Base-by-base conservation (phyloP, 192 early-diverging fungal genomes). In the Coemansia sp. region DNA sequence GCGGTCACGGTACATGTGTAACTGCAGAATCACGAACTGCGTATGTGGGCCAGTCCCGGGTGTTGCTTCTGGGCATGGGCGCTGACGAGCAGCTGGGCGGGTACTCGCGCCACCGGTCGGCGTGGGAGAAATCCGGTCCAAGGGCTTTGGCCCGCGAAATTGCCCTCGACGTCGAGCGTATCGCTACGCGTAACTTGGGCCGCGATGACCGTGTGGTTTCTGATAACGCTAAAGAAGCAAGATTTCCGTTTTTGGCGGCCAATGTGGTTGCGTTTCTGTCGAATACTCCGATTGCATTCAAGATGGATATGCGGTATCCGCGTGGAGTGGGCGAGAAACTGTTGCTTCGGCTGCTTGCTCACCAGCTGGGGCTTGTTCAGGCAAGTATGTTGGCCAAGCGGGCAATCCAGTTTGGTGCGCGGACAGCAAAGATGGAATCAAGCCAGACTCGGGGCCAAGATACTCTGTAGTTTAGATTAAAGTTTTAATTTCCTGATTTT, bases 391-490 rank as follows among this genome's bases (percentile, higher is more conserved):
- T 90, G 86, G 82, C 79, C 14, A 98, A 98, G 66, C 80, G 94
- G n/a, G 96, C 96, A 2, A 92, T 98, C 50, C 96, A 98, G 74
- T 98, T 98, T 86, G 96, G 96, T 5, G 93, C 95, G 0, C 84
- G 92, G 19, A 94, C 93, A 0, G 96, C 96, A n/a, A 95, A 94
- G 78, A 96, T 98, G 95, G 70, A 74, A 24, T 66, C 71, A 6
- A 56, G 65, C 2, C 59, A 69, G 48, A 65, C 65, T 15, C 69
- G 66, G 32, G 77, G 76, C 8, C 76, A 79, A 19, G 65, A 72
- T 47, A 22, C 38, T 8, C 54, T 79, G 4, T 71, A 56, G 19
- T 17, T 21, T 8, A 49, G 19, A 49, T 49, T n/a, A 19, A 21
- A 49, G 17, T 19, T 49, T 8, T 4, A 12, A 17, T 47, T 12